phyloP scores from a whole-genome alignment of 1,284 basidiomycete species.

The Flammula alnicola region DNA sequence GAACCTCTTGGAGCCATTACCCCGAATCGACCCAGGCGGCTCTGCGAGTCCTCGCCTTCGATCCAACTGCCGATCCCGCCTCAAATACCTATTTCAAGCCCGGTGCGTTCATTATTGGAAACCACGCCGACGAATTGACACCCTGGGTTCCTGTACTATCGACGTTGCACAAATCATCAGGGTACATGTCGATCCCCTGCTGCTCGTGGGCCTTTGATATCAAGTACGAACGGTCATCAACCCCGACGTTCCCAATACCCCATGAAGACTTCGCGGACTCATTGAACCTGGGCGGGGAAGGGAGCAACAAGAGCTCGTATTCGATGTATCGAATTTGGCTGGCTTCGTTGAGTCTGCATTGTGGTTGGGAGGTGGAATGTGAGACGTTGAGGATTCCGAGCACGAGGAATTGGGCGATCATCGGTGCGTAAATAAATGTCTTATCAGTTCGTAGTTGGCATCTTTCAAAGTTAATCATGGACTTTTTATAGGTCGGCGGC shows the following conservation, averaged over 20 bases:
- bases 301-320: slow-evolving; percentile 66
- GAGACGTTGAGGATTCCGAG: slow-evolving; percentile 90
- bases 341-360: slow-evolving; percentile 66
- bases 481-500: slow-evolving; percentile 24
- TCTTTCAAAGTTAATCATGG: no score
- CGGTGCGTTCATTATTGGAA: slow-evolving; percentile 85
- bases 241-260: slow-evolving; percentile 41
- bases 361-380: slow-evolving; percentile 88
- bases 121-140: slow-evolving; percentile 96
- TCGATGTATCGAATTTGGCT: slow-evolving; percentile 85
- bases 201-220: slow-evolving; percentile 82
- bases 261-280: slow-evolving; percentile 45
- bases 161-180: slow-evolving; percentile 61
- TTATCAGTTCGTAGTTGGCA: background rate
- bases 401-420: slow-evolving; percentile 90
- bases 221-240: slow-evolving; percentile 57
- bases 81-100: slow-evolving; percentile 31
- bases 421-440: slow-evolving; percentile 61
- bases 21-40: slow-evolving; percentile 58
- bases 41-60: slow-evolving; percentile 68
- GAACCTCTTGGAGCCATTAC: slow-evolving; percentile 83
- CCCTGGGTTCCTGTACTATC: slow-evolving; percentile 85
- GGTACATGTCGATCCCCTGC: slow-evolving; percentile 91
- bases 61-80: slow-evolving; percentile 53
- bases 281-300: slow-evolving; percentile 64